Conservation (phyloP, 805 yeast species). For the Saturnispora serradocipensis region DNA sequence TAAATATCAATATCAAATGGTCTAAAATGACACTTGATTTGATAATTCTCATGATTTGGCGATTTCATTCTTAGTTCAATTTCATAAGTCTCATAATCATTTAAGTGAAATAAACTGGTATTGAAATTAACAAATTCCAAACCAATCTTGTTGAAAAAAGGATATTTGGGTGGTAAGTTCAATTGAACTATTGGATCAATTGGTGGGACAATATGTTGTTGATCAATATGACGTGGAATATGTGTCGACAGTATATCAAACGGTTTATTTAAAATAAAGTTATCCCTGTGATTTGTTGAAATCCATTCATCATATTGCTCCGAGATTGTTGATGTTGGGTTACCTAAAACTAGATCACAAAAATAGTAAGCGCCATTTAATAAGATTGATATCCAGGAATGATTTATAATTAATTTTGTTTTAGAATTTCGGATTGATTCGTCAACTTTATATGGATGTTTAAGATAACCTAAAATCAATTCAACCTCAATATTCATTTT, state of each 20-base stretch:
- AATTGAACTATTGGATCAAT: constrained; percentile 69
- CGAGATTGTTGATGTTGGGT: constrained; percentile 40
- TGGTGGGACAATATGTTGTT: constrained; percentile 84
- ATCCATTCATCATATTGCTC: constrained; percentile 34
- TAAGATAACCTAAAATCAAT: constrained; percentile 73
- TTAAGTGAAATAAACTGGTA: constrained; percentile 63
- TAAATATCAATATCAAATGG: constrained; percentile 29
- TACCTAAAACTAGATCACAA: constrained; percentile 64
- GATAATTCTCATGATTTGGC: constrained; percentile 54
- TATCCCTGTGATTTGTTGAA: constrained; percentile 15
- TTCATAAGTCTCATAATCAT: constrained; percentile 73
- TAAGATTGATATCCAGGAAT: constrained; percentile 79
- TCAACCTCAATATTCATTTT: constrained; percentile 66
- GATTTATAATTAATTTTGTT: constrained; percentile 54
- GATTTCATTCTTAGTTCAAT: constrained; percentile 64
- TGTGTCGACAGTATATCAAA: constrained; percentile 72
- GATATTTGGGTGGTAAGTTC: constrained; percentile 78
- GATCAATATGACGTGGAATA: constrained; percentile 66
- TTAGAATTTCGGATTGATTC: constrained; percentile 19
- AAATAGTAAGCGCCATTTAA: constrained; percentile 73
- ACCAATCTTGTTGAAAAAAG: constrained; percentile 58
- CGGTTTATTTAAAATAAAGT: constrained; percentile 73
- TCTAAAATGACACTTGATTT: constrained; percentile 52
- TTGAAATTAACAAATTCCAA: constrained; percentile 60
- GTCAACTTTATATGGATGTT: constrained; percentile 59